These are phyloP conservation scores for Chara braunii DNA, from an alignment of 139 green algal genomes.

Conservation along the genomic window DNA sequence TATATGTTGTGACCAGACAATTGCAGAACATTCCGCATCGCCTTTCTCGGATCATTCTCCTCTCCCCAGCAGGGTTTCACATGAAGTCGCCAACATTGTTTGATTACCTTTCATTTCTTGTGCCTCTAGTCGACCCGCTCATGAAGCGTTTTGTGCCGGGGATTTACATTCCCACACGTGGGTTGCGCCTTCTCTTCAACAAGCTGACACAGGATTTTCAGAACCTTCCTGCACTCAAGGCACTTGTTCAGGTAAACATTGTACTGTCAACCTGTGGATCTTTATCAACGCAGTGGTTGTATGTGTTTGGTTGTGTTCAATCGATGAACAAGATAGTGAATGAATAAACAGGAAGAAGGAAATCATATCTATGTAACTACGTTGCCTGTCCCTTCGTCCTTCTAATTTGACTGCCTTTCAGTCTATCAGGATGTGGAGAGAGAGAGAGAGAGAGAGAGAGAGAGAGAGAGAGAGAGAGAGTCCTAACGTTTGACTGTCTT, in stretches of 20 bases:
- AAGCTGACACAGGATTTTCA: constrained; percentile 44
- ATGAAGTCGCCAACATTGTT: constrained; percentile 29
- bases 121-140: constrained; percentile 30
- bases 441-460: no score
- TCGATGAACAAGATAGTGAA: no score
- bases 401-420: no score
- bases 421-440: no score
- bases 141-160: constrained; percentile 16
- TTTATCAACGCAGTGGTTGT: no score
- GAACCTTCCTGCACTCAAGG: constrained; percentile 54
- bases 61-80: constrained; percentile 54
- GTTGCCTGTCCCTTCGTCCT: no score
- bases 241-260: constrained; percentile 44
- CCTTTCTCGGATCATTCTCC: constrained; percentile 46
- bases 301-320: no score
- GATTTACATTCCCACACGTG: constrained; percentile 61
- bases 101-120: constrained; percentile 1
- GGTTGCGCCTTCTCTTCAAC: constrained; percentile 44
- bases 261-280: no score
- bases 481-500: no score
- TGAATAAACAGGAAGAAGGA: no score
- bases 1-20: constrained; percentile 45
- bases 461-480: no score
- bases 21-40: constrained; percentile 31
- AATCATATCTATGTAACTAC: no score